A percentile compares a stretch with the other conserved stretches of the same genome.
Evolutionary conservation across 192 early-diverging fungal species (phyloP).

Genomic region (Backusella macrospora): DNA sequence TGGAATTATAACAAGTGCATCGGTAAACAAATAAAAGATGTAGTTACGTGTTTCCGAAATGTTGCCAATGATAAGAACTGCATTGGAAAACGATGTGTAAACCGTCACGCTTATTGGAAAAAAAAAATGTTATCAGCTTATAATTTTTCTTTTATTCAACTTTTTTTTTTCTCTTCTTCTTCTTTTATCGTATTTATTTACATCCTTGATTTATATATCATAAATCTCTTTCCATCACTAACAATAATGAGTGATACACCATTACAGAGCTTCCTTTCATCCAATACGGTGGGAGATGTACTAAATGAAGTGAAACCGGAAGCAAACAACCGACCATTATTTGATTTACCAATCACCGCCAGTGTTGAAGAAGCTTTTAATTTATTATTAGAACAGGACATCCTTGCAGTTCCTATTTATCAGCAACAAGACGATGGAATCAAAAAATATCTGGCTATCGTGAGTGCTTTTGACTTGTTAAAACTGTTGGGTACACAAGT

Average conservation of each 20-base stretch:
- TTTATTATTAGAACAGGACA: constrained; percentile 52
- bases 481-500: constrained; percentile 45
- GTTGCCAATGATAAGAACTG: neutral
- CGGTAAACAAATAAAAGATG: neutral
- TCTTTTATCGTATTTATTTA: neutral
- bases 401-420: constrained; percentile 61
- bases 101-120: neutral
- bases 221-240: neutral
- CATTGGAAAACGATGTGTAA: neutral
- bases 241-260: neutral
- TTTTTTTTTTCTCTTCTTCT: neutral
- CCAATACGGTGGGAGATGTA: constrained; percentile 26
- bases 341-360: constrained; percentile 52
- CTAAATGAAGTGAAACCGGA: constrained; percentile 23
- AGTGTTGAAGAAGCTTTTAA: constrained; percentile 63
- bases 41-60: neutral
- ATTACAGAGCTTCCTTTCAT: constrained; percentile 21
- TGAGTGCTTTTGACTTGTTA: constrained; percentile 53
- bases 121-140: neutral
- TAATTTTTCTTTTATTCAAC: neutral
- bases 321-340: constrained; percentile 23
- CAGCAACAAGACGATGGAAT: constrained; percentile 31
- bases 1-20: too few species aligned
- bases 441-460: constrained; percentile 54
- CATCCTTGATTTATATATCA: neutral